A percentile compares a stretch with the other conserved stretches of the same genome.
These are phyloP conservation scores for Magnaporthales sp. DNA, from an alignment of 2,329 filamentous ascomycete genomes.

Conservation along the genomic window DNA sequence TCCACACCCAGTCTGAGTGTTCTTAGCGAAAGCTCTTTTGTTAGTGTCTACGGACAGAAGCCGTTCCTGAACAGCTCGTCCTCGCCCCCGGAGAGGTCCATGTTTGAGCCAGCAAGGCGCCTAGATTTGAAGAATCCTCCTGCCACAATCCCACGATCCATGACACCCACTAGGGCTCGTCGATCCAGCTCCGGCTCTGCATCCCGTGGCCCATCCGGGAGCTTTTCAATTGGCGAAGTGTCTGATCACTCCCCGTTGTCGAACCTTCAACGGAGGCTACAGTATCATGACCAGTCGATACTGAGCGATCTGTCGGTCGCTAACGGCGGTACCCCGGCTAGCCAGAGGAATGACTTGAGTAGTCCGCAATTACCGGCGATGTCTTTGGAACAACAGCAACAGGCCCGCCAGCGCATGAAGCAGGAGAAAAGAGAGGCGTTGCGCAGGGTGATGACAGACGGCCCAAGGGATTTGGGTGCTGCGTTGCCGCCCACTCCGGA, in stretches of 20 bases:
- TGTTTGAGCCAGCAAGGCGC: slow-evolving; percentile 11
- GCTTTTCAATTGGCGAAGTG: slow-evolving; percentile 36
- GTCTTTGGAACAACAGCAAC: slow-evolving; percentile 1
- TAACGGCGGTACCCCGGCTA: slow-evolving; percentile 15
- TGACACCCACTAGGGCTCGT: slow-evolving; percentile 14
- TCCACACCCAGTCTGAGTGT: slow-evolving; percentile 55
- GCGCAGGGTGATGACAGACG: slow-evolving; percentile 39
- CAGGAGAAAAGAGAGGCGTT: slow-evolving; percentile 40
- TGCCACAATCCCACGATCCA: slow-evolving; percentile 6
- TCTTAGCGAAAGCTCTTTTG: slow-evolving; percentile 59
- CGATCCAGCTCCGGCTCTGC: slow-evolving; percentile 21
- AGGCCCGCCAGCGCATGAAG: slow-evolving; percentile 15
- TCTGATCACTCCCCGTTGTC: slow-evolving; percentile 41
- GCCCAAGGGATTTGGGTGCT: slow-evolving; percentile 29
- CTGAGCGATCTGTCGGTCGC: slow-evolving; percentile 9
- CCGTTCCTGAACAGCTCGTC: slow-evolving; percentile 15
- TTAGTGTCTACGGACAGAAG: slow-evolving; percentile 52
- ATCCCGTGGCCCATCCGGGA: slow-evolving; percentile 20
- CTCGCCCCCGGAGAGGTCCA: slow-evolving; percentile 14
- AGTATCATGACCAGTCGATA: background rate
- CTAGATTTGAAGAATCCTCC: background rate
- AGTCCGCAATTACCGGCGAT: slow-evolving; percentile 10
- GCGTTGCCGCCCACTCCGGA: slow-evolving; percentile 49
- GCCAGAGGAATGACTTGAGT: slow-evolving; percentile 9
- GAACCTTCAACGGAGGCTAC: slow-evolving; percentile 31